phyloP scores from a whole-genome alignment of 352 stramenopile species.

The Phytophthora palmivora region DNA sequence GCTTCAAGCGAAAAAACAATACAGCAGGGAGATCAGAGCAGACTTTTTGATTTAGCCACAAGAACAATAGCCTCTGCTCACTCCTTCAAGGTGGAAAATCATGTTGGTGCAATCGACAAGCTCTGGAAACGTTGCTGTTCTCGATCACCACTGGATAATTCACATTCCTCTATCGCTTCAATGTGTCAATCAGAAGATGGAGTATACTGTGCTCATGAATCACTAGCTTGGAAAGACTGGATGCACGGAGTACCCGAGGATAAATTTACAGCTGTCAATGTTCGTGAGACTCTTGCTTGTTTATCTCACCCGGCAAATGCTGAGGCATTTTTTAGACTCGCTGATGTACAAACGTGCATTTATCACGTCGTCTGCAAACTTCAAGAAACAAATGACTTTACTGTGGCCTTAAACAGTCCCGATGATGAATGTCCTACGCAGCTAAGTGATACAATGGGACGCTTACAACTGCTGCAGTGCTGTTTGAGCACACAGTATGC shows the following conservation, averaged over 20 bases:
- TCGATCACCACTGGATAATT: background rate
- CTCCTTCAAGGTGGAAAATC: constrained; percentile 8
- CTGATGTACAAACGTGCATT: constrained; percentile 24
- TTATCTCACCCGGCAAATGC: constrained; percentile 16
- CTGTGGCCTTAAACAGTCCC: constrained; percentile 48
- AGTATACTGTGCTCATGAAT: constrained; percentile 1
- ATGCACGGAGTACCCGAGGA: background rate
- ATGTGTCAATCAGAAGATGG: constrained; percentile 17
- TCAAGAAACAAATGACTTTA: constrained; percentile 28
- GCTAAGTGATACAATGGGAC: constrained; percentile 6
- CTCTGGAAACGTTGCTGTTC: constrained; percentile 8
- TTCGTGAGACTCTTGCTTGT: constrained; percentile 12
- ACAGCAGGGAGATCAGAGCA: background rate
- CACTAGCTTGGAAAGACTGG: background rate
- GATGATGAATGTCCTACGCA: constrained; percentile 41
- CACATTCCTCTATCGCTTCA: background rate
- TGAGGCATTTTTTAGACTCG: constrained; percentile 24
- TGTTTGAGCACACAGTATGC: constrained; percentile 46
- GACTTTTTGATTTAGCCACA: constrained; percentile 10
- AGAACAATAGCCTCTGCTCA: background rate
- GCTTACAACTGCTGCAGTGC: constrained; percentile 40
- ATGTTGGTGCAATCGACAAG: constrained; percentile 20
- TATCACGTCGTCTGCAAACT: constrained; percentile 16
- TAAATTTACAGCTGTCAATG: background rate
- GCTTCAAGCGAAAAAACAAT: background rate